Evolutionary conservation across 768 basidiomycete species (phyloP).

Genomic region (Leccinum variicolor): DNA sequence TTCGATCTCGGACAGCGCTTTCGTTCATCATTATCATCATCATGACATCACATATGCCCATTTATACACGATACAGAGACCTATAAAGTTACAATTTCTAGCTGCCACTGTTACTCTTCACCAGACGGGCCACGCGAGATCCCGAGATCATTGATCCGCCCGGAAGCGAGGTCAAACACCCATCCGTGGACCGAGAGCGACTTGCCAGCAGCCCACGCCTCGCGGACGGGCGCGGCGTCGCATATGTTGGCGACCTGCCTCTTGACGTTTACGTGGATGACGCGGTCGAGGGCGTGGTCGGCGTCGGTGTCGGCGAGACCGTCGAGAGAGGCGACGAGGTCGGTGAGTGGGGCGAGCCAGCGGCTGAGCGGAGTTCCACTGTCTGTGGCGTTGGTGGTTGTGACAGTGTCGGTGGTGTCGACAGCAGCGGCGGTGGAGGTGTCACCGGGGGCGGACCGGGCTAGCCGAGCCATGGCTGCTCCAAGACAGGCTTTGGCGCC

Average conservation of each 20-base stretch:
- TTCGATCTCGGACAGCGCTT: slow-evolving; percentile 13
- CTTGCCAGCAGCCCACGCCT: slow-evolving; percentile 42
- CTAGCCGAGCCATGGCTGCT: slow-evolving; percentile 25
- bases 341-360: slow-evolving; percentile 71
- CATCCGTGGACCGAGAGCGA: slow-evolving; percentile 65
- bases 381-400: background rate
- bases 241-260: slow-evolving; percentile 51
- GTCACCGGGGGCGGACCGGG: slow-evolving; percentile 2
- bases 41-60: background rate
- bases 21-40: background rate
- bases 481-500: slow-evolving; percentile 60
- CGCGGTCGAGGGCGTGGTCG: slow-evolving; percentile 38
- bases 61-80: background rate
- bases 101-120: too few species aligned
- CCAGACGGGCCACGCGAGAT: slow-evolving; percentile 32
- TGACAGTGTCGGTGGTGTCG: too few species aligned
- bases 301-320: slow-evolving; percentile 34
- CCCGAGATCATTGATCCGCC: slow-evolving; percentile 56
- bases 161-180: slow-evolving; percentile 65
- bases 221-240: slow-evolving; percentile 40
- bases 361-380: slow-evolving; percentile 48
- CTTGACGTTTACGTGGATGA: slow-evolving; percentile 62
- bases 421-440: slow-evolving; percentile 22
- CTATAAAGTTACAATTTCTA: background rate
- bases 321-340: slow-evolving; percentile 41